Evolutionary conservation across 805 yeast genomes (phyloP), one percentile per base, ranked within the genome.

Genomic region (Candida dajiaensis): DNA sequence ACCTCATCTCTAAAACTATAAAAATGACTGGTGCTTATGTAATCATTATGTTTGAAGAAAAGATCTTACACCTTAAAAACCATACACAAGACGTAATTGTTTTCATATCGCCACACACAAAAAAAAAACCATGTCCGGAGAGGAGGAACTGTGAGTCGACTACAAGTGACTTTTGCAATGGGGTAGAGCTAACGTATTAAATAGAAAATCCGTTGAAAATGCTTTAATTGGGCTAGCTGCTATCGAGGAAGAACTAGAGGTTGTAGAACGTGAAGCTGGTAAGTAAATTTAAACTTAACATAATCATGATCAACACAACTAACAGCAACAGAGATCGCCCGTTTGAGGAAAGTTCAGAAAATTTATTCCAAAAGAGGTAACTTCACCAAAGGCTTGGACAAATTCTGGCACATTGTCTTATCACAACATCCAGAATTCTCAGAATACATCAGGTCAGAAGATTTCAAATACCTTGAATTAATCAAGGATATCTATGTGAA

Each of bases 351-450:
- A 26, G 74, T 88, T 8, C 76, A 74, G 51, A 76, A 80, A 18
- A 70, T 86, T 8, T 88, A 79, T 58, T 69, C 61, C 6, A 65
- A 74, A 47, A 71, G 97, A 54, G 72, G 86, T 21, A 68, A 57
- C 7, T 65, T 75, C n/a, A 69, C 82, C 15, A 46, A 55, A 5
- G 62, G 71, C 4, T 76, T 89, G 38, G 89, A 90, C 1, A 77
- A 78, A 52, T 89, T 92, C 64, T 92, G 98, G 98, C 83, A 85
- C 57, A 77, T 84, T 44, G 96, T 86, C 0, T 66, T 92, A 11
- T 89, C 90, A 2, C 88, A 86, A 59, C 85, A 85, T 57, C 84
- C 85, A 43, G 96, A 87, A 53, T 85, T 92, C 60, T 83, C 86
- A 15, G 96, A 89, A 51, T 88, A 78, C 62, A 70, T 90, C 18